These are phyloP conservation scores for Leucogyrophana mollusca DNA, from an alignment of 768 basidiomycete genomes.

Conservation along the genomic window DNA sequence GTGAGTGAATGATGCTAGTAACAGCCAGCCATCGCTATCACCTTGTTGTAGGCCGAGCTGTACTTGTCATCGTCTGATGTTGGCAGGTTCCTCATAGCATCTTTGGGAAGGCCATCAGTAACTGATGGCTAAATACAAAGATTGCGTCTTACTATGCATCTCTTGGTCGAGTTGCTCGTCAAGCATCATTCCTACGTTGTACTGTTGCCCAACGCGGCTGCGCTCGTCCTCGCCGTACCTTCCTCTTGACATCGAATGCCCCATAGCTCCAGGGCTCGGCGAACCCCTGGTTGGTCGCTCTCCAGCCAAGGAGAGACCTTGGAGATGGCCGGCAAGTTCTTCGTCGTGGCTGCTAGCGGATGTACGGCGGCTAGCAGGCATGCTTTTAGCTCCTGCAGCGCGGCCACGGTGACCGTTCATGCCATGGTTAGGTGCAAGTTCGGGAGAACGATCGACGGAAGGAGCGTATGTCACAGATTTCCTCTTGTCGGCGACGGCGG, in stretches of 20 bases:
- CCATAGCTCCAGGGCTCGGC: conserved; percentile 50
- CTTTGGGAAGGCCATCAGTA: conserved; percentile 37
- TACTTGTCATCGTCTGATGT: conserved; percentile 91
- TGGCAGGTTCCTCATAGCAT: conserved; percentile 85
- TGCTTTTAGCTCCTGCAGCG: conserved; percentile 80
- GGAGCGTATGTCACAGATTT: conserved; percentile 87
- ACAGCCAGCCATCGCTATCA: conserved; percentile 25
- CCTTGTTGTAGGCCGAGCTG: conserved; percentile 63
- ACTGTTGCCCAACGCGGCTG: conserved; percentile 56
- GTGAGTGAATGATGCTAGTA: conserved; percentile 4
- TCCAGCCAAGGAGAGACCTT: conserved; percentile 66
- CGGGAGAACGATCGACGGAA: conserved; percentile 72
- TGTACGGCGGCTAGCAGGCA: conserved; percentile 89
- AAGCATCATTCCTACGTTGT: conserved; percentile 86
- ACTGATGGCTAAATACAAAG: not conserved
- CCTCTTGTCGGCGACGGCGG: conserved; percentile 69
- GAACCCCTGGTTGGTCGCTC: conserved; percentile 59
- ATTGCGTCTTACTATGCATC: conserved; percentile 74
- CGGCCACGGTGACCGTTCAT: conserved; percentile 60
- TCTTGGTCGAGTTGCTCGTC: conserved; percentile 93
- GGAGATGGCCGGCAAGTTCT: conserved; percentile 73
- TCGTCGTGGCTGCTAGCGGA: conserved; percentile 88
- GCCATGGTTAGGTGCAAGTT: conserved; percentile 45
- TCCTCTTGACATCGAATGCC: conserved; percentile 53
- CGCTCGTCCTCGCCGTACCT: conserved; percentile 61